Evolutionary conservation across 1,284 basidiomycete genomes (phyloP).

Genomic region (Grifola frondosa): DNA sequence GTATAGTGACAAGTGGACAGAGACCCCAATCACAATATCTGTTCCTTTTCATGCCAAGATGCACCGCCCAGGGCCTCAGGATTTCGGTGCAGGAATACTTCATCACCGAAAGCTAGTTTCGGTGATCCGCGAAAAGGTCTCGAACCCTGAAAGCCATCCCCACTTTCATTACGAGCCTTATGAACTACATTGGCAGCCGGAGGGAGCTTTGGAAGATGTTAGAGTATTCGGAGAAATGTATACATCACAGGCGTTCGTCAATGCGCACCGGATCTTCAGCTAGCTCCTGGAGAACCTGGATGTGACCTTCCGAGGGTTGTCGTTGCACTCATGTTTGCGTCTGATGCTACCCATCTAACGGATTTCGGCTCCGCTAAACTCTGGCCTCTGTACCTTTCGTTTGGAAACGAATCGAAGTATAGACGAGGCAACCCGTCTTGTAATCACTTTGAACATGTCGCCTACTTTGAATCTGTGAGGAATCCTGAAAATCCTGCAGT

Average conservation of each 20-base stretch:
- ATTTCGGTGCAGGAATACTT: no score
- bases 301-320: neutral
- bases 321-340: conserved; percentile 3
- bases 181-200: no score
- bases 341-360: conserved; percentile 1
- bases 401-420: conserved; percentile 33
- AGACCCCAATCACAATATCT: no score
- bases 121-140: no score
- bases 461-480: conserved; percentile 22
- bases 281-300: conserved; percentile 4
- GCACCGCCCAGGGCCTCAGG: no score
- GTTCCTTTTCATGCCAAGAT: no score
- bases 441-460: conserved; percentile 21
- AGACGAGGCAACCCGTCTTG: conserved; percentile 15
- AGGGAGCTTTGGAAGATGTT: no score
- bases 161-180: no score
- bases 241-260: neutral
- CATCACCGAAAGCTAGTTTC: no score
- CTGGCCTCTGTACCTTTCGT: conserved; percentile 32
- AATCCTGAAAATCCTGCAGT: no score
- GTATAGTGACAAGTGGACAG: no score
- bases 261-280: neutral
- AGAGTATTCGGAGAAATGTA: neutral
- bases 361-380: conserved; percentile 26
- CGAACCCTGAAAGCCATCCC: no score